Evolutionary conservation across 768 basidiomycete genomes (phyloP), one percentile per base, ranked within the genome.

Genomic region (button mushroom (Agaricus bisporus)): DNA sequence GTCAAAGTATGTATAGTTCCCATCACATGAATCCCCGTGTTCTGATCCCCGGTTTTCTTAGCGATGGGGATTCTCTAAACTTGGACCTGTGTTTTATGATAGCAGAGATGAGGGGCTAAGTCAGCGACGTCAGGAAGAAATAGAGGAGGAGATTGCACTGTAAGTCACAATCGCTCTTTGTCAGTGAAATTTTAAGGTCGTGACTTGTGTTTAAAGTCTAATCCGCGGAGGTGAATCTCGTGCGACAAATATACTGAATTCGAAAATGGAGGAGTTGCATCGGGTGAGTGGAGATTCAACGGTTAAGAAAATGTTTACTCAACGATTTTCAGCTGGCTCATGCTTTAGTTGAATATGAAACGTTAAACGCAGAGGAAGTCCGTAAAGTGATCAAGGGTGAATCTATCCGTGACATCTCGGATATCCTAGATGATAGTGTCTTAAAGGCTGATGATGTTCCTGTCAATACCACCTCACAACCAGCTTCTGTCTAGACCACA

Each of bases 321-420:
- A 42, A 25, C n/a, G 22, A 17, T 17, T 44, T 59, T 26, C 58
- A 94, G 92, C 82, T 98, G 38, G 95, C 95, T 1, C 79, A 80
- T 51, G 95, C 95, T 9, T 73, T 99, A 54, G 87, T 99, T 11
- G 94, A 98, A 66, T 88, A 95, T 69, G 95, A 99, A 73, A 98
- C 95, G 17, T 73, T 99, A 58, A 85, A 86, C 59, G 74, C 81
- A 38, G 86, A 90, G 9, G 93, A 99, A 68, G 95, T 98, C 15
- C 74, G 78, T 62, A 85, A 80, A 69, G 92, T 95, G 22, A 80
- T 98, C 65, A 83, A 76, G 54, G 94, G 94, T 37, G 85, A 95
- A 66, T 75, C 79, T 49, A 88, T 92, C 68, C 82, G 86, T 54
- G 78, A 73, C 54, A 78, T 88, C 59, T 71, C 78, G 58, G 85